phyloP scores from a whole-genome alignment of 1,284 basidiomycete genomes.

The Malassezia furfur region DNA sequence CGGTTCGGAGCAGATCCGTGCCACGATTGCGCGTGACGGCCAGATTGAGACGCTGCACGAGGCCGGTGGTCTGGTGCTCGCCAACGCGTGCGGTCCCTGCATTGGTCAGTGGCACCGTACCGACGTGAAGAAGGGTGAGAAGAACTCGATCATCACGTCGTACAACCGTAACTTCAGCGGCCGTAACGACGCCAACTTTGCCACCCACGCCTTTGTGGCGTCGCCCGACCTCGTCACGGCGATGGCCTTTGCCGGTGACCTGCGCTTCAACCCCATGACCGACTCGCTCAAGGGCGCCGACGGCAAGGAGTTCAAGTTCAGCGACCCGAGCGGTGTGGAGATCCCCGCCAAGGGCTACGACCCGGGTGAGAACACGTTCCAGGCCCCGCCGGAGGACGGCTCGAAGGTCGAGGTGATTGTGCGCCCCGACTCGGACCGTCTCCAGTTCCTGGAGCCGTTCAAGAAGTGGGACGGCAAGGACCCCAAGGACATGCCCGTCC shows the following conservation, averaged over 20 bases:
- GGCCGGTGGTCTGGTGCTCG: conserved; percentile 84
- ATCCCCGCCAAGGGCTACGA: conserved; percentile 92
- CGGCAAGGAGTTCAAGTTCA: conserved; percentile 96
- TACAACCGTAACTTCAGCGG: conserved; percentile 99
- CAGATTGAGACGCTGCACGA: conserved; percentile 77
- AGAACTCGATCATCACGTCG: conserved; percentile 86
- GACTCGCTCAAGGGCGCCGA: conserved; percentile 79
- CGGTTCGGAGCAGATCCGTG: conserved; percentile 94
- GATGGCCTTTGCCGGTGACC: conserved; percentile 83
- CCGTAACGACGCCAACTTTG: conserved; percentile 97
- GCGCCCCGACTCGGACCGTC: conserved; percentile 78
- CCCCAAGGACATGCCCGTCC: conserved; percentile 73
- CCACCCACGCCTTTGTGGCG: conserved; percentile 96
- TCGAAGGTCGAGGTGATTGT: conserved; percentile 75
- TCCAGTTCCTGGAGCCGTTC: conserved; percentile 89
- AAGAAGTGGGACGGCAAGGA: conserved; percentile 85
- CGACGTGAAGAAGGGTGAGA: conserved; percentile 91
- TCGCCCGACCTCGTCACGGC: conserved; percentile 97
- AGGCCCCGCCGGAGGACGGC: conserved; percentile 80
- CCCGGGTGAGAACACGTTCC: conserved; percentile 93
- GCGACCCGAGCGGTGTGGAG: conserved; percentile 75
- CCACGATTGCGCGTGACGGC: conserved; percentile 92
- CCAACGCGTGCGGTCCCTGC: conserved; percentile 97
- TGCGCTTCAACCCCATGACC: conserved; percentile 93
- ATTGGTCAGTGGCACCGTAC: conserved; percentile 98